Base-by-base conservation (phyloP, 169 alveolate species). In the Babesia ovata region DNA sequence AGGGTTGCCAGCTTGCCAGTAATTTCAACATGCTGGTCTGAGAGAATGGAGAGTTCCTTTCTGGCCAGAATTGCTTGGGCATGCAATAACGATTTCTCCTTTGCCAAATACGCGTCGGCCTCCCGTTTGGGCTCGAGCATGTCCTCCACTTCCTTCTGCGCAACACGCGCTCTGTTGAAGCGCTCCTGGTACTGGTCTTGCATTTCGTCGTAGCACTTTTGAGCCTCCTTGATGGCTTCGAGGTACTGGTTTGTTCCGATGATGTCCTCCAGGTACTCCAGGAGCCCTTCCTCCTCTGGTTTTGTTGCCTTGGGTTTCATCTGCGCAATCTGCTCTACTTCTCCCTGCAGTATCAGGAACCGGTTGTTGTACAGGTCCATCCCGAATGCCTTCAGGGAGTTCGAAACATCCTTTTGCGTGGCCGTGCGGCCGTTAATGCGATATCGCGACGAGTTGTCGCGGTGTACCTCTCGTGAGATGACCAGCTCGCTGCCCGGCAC, bases 201-300 rank as follows among this genome's bases (percentile, higher is more conserved):
- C 28, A 92, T 44, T 58, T 73, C 86, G 62, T 91, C 94, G 59
- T 88, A 61, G 63, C 79, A 88, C 49, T 78, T 86, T 57, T 81
- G 88, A 48, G 88, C 84, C 79, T 84, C 92, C 78, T 76, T 87
- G 49, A 93, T 92, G 53, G 66, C 79, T 17, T 73, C 93, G 44
- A 93, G 84, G 66, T 86, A 93, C 71, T 69, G 77, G 83, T 94
- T 92, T 0, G 97, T 94, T 7, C 99, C 99, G 29, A 97, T 97
- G 22, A 98, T 95, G 49, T 98, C 99, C 83, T 98, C 99, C 21
- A 98, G 79, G 76, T 95, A 97, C 79, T 97, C 99, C 29, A 98
- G 88, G 28, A 97, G 89, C 9, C 99, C 99, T 49, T 94, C 96
- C 81, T 95, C 98, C 73, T 93, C 96, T 17, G 91, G 86, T 74